A percentile compares a stretch with the other conserved stretches of the same genome.
These are phyloP conservation scores for Fusarium austroafricanum DNA, from an alignment of 2,329 filamentous ascomycete genomes.

Conservation along the genomic window DNA sequence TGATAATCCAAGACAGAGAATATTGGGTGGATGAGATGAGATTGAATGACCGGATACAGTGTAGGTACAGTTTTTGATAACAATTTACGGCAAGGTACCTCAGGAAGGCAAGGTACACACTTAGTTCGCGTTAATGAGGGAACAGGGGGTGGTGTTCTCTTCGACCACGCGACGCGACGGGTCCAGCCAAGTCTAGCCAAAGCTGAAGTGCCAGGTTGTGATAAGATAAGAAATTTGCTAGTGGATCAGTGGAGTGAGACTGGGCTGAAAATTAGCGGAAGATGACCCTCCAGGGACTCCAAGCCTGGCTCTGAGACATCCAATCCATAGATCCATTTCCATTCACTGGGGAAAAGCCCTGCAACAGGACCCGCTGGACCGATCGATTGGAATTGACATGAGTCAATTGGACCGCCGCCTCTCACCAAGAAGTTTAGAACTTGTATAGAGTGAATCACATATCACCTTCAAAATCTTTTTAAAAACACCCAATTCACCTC, in stretches of 20 bases:
- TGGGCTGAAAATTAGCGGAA: constrained; percentile 10
- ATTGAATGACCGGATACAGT: constrained; percentile 20
- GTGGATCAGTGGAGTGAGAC: neutral
- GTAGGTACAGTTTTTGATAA: constrained; percentile 30
- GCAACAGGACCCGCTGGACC: constrained; percentile 4
- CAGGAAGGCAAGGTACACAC: constrained; percentile 23
- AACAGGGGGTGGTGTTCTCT: constrained; percentile 19
- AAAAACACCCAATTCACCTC: neutral
- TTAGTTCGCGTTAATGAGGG: constrained; percentile 34
- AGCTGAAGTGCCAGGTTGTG: neutral
- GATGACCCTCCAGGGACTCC: constrained; percentile 8
- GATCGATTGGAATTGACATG: constrained; percentile 24
- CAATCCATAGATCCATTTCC: neutral
- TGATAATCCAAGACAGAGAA: constrained; percentile 20
- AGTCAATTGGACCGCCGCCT: constrained; percentile 16
- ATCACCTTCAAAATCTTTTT: neutral
- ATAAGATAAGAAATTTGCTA: constrained; percentile 35
- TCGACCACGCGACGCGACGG: constrained; percentile 35
- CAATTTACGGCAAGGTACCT: constrained; percentile 4
- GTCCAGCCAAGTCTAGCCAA: neutral
- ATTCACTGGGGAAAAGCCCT: constrained; percentile 11
- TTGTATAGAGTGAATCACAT: neutral
- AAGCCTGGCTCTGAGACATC: neutral
- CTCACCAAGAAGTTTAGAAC: constrained; percentile 4
- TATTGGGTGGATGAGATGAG: constrained; percentile 21